Conservation (phyloP, 192 early-diverging fungal species). For the Pilaira anomala region DNA sequence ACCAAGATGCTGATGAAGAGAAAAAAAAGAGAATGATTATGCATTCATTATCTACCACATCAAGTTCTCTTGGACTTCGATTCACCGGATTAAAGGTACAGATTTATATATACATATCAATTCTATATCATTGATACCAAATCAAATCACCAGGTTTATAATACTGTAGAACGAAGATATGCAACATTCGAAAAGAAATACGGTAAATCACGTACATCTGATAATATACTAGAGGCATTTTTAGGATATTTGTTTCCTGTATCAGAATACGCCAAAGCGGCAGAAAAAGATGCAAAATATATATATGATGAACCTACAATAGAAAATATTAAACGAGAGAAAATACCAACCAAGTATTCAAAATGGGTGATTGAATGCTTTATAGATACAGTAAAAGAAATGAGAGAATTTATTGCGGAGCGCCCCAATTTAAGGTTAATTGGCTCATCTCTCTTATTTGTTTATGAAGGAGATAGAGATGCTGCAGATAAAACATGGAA, state of each 20-base stretch:
- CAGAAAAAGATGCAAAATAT: background rate
- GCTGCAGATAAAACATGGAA: slow-evolving; percentile 48
- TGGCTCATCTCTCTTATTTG: slow-evolving; percentile 70
- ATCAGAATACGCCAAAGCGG: background rate
- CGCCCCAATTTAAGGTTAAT: slow-evolving; percentile 60
- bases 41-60: slow-evolving; percentile 68
- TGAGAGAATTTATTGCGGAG: slow-evolving; percentile 48
- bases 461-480: slow-evolving; percentile 71
- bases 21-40: slow-evolving; percentile 66
- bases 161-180: slow-evolving; percentile 41
- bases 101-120: background rate
- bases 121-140: background rate
- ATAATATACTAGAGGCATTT: slow-evolving; percentile 58
- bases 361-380: slow-evolving; percentile 58
- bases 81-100: slow-evolving; percentile 72
- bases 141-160: slow-evolving; percentile 45
- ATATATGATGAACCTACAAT: background rate
- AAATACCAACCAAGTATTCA: slow-evolving; percentile 48
- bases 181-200: slow-evolving; percentile 47
- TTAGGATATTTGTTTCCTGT: slow-evolving; percentile 53
- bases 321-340: slow-evolving; percentile 4
- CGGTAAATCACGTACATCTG: slow-evolving; percentile 49
- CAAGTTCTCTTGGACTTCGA: slow-evolving; percentile 57
- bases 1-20: slow-evolving; percentile 63
- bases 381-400: slow-evolving; percentile 56